Conservation (phyloP, 1,284 basidiomycete species). For the Trametes hirsuta region DNA sequence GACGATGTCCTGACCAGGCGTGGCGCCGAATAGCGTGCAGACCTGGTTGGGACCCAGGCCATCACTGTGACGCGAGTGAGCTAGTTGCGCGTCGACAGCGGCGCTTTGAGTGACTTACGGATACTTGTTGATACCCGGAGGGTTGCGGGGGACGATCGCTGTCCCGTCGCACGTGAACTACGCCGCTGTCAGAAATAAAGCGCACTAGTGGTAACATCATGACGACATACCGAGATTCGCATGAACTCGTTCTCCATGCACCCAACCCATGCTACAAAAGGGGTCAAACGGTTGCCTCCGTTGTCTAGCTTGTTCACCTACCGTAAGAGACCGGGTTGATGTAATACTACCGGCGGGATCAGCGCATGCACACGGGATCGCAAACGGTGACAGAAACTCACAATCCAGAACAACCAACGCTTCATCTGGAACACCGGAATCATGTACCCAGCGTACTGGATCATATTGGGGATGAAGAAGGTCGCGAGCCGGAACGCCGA, state of each 20-base stretch:
- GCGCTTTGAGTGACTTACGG: conserved; percentile 48
- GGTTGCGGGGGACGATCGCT: conserved; percentile 75
- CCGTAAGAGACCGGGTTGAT: conserved; percentile 81
- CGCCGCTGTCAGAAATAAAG: neutral
- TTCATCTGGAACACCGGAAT: conserved; percentile 81
- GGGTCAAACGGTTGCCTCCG: neutral
- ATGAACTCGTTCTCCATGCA: conserved; percentile 86
- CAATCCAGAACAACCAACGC: conserved; percentile 88
- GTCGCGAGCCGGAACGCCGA: conserved; percentile 61
- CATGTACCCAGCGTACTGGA: conserved; percentile 72
- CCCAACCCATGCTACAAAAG: conserved; percentile 65
- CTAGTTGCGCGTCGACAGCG: conserved; percentile 21
- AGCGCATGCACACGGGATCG: neutral
- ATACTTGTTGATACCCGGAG: conserved; percentile 62
- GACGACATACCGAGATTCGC: conserved; percentile 54
- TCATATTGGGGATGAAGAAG: conserved; percentile 70
- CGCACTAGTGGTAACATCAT: neutral
- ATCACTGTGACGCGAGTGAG: conserved; percentile 33
- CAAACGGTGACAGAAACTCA: conserved; percentile 35
- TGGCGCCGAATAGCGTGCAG: conserved; percentile 67
- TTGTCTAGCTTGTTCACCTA: conserved; percentile 30
- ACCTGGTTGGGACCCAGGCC: conserved; percentile 65
- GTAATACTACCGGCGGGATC: conserved; percentile 56
- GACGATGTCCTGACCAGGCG: conserved; percentile 50
- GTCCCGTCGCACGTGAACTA: conserved; percentile 69